phyloP scores from a whole-genome alignment of 2,329 filamentous ascomycete species.

The Aspergillus sp. region DNA sequence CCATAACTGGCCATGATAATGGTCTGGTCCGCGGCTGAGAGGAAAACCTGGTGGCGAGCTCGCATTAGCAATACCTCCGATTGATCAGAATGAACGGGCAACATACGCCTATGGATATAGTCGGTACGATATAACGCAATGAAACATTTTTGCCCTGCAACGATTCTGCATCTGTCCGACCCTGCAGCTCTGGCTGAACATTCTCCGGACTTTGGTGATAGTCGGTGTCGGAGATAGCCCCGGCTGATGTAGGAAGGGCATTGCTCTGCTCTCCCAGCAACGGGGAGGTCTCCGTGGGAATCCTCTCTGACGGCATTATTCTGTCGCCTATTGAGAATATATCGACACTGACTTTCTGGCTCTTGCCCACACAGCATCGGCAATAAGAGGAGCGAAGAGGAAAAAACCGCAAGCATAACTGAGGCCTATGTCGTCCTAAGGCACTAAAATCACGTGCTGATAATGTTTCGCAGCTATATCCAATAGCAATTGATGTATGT shows the following conservation, averaged over 20 bases:
- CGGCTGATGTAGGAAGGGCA: constrained; percentile 15
- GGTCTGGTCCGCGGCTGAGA: constrained; percentile 67
- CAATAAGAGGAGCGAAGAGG: no score
- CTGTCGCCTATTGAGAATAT: neutral
- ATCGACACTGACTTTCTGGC: neutral
- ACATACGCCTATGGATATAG: constrained; percentile 54
- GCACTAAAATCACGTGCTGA: constrained; percentile 12
- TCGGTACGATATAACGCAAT: constrained; percentile 53
- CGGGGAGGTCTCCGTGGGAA: constrained; percentile 38
- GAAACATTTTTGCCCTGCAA: constrained; percentile 25
- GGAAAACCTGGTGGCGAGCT: constrained; percentile 50
- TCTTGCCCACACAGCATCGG: no score
- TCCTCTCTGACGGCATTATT: constrained; percentile 17
- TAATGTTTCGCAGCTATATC: constrained; percentile 8
- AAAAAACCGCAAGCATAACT: no score
- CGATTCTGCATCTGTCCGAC: constrained; percentile 6
- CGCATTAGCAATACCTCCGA: constrained; percentile 10
- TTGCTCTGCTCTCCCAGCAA: constrained; percentile 32
- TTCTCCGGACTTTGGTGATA: constrained; percentile 4
- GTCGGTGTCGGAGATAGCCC: constrained; percentile 12
- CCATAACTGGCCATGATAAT: constrained; percentile 72
- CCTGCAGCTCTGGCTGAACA: constrained; percentile 13
- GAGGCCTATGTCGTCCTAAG: neutral
- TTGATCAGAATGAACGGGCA: neutral
- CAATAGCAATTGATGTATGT: neutral